Base-by-base conservation (phyloP, 2,329 filamentous ascomycete species). In the Nemania sp. region DNA sequence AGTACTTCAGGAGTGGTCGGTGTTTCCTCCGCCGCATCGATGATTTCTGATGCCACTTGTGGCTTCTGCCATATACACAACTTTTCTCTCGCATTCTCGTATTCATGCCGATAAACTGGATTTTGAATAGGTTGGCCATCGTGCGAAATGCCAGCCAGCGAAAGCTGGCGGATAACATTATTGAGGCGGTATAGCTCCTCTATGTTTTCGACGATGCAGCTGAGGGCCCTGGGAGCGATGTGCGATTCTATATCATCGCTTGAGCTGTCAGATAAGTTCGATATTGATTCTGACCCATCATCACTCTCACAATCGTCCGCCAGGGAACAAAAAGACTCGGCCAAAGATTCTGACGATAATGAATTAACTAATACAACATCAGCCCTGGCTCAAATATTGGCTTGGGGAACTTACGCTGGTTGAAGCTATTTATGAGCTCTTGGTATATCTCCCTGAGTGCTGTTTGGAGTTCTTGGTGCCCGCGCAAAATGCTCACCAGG, bases 61-160 rank as follows among this genome's bases (percentile, higher is more conserved):
- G 26, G n/a, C 31, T 31, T 50, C 14, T 36, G 33, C 52, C 52
- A 54, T 34, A 23, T 3, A 11, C 31, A 3, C 3, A 54, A n/a
- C n/a, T 46, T 54, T n/a, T 50, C 33, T 19, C 43, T 39, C 3
- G 50, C 14, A 46, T 50, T 17, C n/a, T 45, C 20, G 26, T 41
- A 23, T 14, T 50, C 52, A 23, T 50, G 36, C 15, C 34, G 19
- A 23, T 6, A 26, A 6, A 19, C 2, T n/a, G 19, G 11, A 22
- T 22, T 12, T 8, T 26, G 6, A 15, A 6, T 49, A 34, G 37
- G n/a, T 20, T 4, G 37, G 26, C n/a, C 23, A 26, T 30, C 42
- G 5, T 17, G 37, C 14, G 37, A 12, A 20, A 41, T 50, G 1
- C 26, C 33, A 12, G 46, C 19, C 5, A 50, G 15, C 5, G 34